phyloP scores from a whole-genome alignment of 495 filamentous ascomycete genomes.

The Entonaema liquescens region DNA sequence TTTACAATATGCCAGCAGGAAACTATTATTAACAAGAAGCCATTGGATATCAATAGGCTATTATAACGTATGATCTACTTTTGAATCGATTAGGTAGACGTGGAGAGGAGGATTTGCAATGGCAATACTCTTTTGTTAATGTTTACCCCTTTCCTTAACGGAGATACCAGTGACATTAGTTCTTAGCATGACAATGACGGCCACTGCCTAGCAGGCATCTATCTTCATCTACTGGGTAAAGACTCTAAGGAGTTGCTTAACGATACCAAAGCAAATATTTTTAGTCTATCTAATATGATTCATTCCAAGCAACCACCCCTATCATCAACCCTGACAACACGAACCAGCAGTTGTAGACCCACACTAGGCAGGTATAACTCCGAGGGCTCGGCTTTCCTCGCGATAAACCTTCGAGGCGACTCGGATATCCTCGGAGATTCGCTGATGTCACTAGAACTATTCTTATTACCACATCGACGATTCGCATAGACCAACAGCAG shows the following conservation, averaged over 20 bases:
- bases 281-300: not conserved
- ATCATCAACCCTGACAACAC: too few relatives aligned
- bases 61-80: not conserved
- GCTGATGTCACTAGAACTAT: not conserved
- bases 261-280: not conserved
- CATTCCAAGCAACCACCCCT: not conserved
- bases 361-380: not conserved
- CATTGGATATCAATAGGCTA: not conserved
- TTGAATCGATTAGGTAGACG: not conserved
- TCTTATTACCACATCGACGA: not conserved
- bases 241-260: not conserved
- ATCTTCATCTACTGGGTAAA: not conserved
- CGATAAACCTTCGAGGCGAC: not conserved
- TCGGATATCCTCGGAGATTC: constrained; percentile 6
- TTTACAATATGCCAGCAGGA: not conserved
- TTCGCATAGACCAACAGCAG: not conserved
- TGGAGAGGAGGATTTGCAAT: not conserved
- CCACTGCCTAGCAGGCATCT: not conserved
- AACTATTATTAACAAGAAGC: not conserved
- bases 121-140: not conserved
- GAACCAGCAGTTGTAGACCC: not conserved
- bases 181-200: not conserved
- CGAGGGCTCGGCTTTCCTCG: not conserved
- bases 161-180: too few relatives aligned
- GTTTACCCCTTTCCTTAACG: not conserved